phyloP scores from a whole-genome alignment of 768 basidiomycete genomes.

The Epithele typhae region DNA sequence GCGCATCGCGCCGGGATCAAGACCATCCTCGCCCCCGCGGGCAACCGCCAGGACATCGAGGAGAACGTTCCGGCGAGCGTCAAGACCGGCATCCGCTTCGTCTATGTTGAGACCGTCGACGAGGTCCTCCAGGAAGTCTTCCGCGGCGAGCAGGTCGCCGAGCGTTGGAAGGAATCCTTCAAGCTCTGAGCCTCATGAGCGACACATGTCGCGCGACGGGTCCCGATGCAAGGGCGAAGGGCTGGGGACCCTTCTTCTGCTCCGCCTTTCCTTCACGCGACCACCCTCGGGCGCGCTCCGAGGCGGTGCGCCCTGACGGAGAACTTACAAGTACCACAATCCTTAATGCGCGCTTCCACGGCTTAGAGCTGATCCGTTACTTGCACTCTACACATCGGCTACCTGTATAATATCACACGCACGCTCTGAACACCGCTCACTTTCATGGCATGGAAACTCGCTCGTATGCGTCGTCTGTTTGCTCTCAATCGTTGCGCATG shows the following conservation, averaged over 20 bases:
- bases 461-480: too few relatives aligned
- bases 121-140: conserved; percentile 91
- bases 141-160: conserved; percentile 49
- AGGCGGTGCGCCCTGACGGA: neutral
- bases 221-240: too few relatives aligned
- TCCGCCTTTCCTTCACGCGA: too few relatives aligned
- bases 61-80: conserved; percentile 96
- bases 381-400: conserved; percentile 8
- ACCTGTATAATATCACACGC: conserved; percentile 16
- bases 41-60: conserved; percentile 91
- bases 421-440: conserved; percentile 10
- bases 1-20: conserved; percentile 97
- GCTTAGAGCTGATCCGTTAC: conserved; percentile 13
- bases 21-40: conserved; percentile 81
- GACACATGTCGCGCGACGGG: too few relatives aligned
- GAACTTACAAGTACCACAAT: conserved; percentile 7
- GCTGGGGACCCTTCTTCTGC: too few relatives aligned
- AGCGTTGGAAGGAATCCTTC: conserved; percentile 68
- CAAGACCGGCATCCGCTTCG: conserved; percentile 90
- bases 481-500: too few relatives aligned
- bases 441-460: too few relatives aligned
- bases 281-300: too few relatives aligned
- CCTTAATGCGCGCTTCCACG: conserved; percentile 9
- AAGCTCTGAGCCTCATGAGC: conserved; percentile 4
- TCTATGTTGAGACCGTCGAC: conserved; percentile 90